phyloP scores from a whole-genome alignment of 208 protist genomes.

The Leishmania aethiopica region DNA sequence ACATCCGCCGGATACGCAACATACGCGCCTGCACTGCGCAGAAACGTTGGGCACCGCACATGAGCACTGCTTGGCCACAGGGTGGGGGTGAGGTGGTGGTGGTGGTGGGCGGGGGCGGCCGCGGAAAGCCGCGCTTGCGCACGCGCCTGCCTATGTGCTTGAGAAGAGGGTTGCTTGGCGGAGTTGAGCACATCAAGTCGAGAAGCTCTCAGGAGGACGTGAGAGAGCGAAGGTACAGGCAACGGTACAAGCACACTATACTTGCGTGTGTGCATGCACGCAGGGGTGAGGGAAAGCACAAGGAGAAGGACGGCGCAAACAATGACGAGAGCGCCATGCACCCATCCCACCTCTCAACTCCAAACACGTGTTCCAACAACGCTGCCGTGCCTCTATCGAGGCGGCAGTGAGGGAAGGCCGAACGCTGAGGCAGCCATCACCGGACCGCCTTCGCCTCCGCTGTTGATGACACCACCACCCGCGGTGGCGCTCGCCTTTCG shows the following conservation, averaged over 20 bases:
- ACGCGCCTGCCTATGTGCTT: neutral
- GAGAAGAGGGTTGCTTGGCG: neutral
- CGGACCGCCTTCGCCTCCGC: neutral
- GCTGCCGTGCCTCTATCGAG: neutral
- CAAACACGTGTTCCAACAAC: neutral
- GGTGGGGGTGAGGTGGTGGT: too few species aligned
- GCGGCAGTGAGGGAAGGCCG: slow-evolving; percentile 18
- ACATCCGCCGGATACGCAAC: neutral
- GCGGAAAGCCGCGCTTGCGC: neutral
- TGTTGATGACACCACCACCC: neutral
- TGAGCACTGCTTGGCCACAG: neutral
- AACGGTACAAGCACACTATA: neutral
- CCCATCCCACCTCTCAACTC: neutral
- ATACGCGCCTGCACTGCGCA: neutral
- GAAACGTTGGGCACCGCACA: neutral
- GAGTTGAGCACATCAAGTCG: neutral
- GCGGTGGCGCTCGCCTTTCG: neutral
- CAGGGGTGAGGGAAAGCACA: neutral
- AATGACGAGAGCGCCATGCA: neutral
- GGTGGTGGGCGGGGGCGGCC: neutral
- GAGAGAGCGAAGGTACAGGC: neutral
- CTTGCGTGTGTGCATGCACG: neutral
- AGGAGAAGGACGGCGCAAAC: neutral
- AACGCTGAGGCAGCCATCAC: slow-evolving; percentile 24
- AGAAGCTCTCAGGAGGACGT: neutral